phyloP scores from a whole-genome alignment of 2,329 filamentous ascomycete species.

The Chrysoporthe deuterocubensis region DNA sequence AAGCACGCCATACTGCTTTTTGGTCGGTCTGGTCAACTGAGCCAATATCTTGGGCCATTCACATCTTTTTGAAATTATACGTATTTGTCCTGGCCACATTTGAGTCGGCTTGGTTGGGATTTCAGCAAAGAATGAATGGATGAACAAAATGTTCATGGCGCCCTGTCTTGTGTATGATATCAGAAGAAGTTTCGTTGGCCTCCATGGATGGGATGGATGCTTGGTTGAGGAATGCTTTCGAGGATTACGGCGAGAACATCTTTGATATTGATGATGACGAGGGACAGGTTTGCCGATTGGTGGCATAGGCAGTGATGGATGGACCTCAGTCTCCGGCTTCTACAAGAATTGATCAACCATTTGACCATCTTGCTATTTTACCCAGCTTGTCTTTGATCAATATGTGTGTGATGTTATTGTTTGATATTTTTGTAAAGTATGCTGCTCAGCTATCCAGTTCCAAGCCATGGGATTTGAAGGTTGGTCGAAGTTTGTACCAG shows the following conservation, averaged over 20 bases:
- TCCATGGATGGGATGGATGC: background rate
- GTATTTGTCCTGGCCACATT: background rate
- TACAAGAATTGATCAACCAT: background rate
- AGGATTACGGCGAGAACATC: background rate
- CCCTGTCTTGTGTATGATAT: no score
- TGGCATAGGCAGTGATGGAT: background rate
- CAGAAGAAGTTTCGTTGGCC: background rate
- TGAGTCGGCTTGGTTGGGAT: background rate
- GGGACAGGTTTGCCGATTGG: background rate
- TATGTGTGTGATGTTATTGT: background rate
- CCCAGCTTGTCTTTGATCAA: background rate
- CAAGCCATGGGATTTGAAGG: no score
- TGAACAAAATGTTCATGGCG: background rate
- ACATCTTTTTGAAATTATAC: background rate
- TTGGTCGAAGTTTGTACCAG: no score
- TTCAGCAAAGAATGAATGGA: background rate
- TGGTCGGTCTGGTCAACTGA: background rate
- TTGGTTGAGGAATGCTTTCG: background rate
- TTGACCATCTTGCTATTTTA: background rate
- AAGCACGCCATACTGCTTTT: background rate
- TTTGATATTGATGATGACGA: background rate
- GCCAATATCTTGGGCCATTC: background rate
- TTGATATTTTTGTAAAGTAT: background rate
- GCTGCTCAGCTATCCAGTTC: background rate
- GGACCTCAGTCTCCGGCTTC: background rate